Evolutionary conservation across 2,329 filamentous ascomycete species (phyloP).

Genomic region (Ophiostoma novo-ulmi): DNA sequence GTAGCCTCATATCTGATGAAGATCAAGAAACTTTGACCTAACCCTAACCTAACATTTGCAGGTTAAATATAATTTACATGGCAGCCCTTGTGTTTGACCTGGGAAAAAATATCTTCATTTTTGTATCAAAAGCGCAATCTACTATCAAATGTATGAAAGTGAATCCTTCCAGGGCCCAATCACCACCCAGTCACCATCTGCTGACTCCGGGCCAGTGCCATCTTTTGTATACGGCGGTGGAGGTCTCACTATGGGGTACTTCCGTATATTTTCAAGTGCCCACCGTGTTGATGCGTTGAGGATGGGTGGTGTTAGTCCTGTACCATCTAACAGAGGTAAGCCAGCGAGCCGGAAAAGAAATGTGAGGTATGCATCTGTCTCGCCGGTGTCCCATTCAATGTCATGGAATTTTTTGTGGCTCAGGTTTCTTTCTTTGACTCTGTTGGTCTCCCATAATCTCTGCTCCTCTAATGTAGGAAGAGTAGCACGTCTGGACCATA

Average conservation of each 20-base stretch:
- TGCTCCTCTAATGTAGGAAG: conserved; percentile 41
- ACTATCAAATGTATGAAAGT: conserved; percentile 10
- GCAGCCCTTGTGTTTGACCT: too few species aligned
- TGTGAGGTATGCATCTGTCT: conserved; percentile 46
- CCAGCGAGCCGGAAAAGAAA: conserved; percentile 47
- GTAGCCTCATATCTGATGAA: too few species aligned
- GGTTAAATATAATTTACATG: too few species aligned
- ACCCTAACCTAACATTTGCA: too few species aligned
- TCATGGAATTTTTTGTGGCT: conserved; percentile 48
- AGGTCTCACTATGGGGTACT: conserved; percentile 39
- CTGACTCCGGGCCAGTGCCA: neutral
- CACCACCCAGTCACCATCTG: conserved; percentile 18
- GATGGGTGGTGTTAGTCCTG: conserved; percentile 44
- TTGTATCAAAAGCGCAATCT: neutral
- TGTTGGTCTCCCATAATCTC: conserved; percentile 43
- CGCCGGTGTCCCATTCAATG: conserved; percentile 47
- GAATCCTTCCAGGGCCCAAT: conserved; percentile 14
- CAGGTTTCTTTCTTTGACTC: conserved; percentile 32
- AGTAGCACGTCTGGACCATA: conserved; percentile 36
- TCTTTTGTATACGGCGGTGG: neutral
- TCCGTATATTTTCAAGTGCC: conserved; percentile 45
- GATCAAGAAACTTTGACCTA: too few species aligned
- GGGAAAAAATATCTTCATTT: neutral
- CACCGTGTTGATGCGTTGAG: conserved; percentile 42
- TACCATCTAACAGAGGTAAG: conserved; percentile 43